phyloP scores from a whole-genome alignment of 2,329 filamentous ascomycete species.

The Diplocarpon mali region DNA sequence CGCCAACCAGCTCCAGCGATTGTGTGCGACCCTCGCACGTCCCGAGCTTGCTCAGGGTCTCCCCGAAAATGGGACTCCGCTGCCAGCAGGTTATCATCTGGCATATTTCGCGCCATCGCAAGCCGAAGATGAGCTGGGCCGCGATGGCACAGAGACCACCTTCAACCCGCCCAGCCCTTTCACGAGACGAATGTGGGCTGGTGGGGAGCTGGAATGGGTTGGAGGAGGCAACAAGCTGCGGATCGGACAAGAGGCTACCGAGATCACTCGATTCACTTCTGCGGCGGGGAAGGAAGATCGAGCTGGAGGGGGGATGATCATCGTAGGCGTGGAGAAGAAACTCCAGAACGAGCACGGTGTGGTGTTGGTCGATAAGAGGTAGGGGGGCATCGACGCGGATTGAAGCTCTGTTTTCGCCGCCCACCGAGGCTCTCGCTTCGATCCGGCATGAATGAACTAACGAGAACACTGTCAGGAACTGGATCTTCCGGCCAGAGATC shows the following conservation, averaged over 20 bases:
- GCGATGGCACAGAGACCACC: constrained; percentile 48
- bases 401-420: not conserved
- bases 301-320: constrained; percentile 48
- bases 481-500: constrained; percentile 25
- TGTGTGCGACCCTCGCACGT: constrained; percentile 46
- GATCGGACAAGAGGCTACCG: constrained; percentile 44
- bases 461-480: constrained; percentile 16
- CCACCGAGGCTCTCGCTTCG: not conserved
- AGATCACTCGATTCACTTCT: constrained; percentile 43
- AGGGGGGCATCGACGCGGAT: constrained; percentile 4
- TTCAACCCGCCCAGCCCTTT: constrained; percentile 51
- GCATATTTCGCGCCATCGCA: constrained; percentile 51
- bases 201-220: constrained; percentile 45
- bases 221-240: constrained; percentile 31
- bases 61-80: constrained; percentile 10
- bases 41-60: constrained; percentile 15
- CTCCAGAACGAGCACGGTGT: constrained; percentile 41
- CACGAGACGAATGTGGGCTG: constrained; percentile 57
- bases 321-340: constrained; percentile 53
- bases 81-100: constrained; percentile 42
- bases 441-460: constrained; percentile 3
- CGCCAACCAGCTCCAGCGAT: constrained; percentile 50
- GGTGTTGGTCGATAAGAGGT: constrained; percentile 44
- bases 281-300: constrained; percentile 43
- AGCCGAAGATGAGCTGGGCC: constrained; percentile 41